phyloP scores from a whole-genome alignment of 2,329 filamentous ascomycete genomes.

The Fusarium clavum region DNA sequence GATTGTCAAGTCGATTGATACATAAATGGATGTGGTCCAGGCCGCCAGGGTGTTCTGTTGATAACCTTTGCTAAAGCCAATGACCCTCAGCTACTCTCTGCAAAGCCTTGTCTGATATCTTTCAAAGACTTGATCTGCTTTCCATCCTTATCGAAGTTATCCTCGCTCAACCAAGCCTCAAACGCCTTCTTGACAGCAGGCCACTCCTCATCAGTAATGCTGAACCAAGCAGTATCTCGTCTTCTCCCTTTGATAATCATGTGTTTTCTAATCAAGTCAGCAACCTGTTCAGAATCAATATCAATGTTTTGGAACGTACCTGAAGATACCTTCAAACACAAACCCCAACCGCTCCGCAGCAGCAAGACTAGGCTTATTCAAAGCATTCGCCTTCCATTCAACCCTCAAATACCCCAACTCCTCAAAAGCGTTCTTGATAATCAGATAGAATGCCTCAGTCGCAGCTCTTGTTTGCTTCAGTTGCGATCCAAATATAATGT shows the following conservation, averaged over 20 bases:
- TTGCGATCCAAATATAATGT: constrained; percentile 61
- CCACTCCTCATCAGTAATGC: constrained; percentile 71
- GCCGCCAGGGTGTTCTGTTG: background rate
- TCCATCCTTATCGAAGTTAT: constrained; percentile 67
- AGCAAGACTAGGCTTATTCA: constrained; percentile 65
- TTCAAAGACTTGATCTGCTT: constrained; percentile 61
- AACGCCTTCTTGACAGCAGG: constrained; percentile 57
- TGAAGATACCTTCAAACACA: constrained; percentile 68
- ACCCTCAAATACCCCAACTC: constrained; percentile 66
- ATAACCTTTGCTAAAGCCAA: background rate
- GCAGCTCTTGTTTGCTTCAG: constrained; percentile 66
- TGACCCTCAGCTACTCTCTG: background rate
- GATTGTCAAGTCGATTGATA: background rate
- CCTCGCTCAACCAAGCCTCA: constrained; percentile 64
- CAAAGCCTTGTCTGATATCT: constrained; percentile 38
- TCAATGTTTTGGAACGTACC: constrained; percentile 45
- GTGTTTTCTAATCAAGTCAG: constrained; percentile 57
- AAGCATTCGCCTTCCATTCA: constrained; percentile 72
- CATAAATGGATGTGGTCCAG: background rate
- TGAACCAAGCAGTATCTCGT: constrained; percentile 71
- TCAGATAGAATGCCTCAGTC: constrained; percentile 68
- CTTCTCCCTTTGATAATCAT: constrained; percentile 67
- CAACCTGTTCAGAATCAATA: too few species aligned
- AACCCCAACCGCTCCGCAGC: constrained; percentile 71
- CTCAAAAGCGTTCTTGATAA: constrained; percentile 65